Base-by-base conservation (phyloP, 345 rosid genomes). In the Psidium guajava region DNA sequence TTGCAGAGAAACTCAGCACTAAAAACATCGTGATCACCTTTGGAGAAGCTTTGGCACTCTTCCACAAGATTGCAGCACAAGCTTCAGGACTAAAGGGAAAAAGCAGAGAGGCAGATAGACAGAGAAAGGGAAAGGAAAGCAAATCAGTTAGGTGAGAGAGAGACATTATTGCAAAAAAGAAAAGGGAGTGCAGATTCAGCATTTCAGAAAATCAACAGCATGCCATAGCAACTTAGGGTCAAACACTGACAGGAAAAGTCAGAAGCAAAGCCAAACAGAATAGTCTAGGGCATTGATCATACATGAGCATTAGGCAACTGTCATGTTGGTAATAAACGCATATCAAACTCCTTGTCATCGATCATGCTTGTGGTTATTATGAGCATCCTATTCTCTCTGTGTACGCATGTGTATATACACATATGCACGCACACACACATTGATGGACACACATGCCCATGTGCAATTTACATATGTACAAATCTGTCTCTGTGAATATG, bases 41-140 rank as follows among this genome's bases (percentile, higher is more conserved):
- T 81, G 99, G 98, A 77, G 99, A 86, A 90, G 98, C 98, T 91
- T 94, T 95, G 83, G 98, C 95, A 88, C 83, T 94, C 92, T 95
- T 95, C 98, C 98, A 97, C 90, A 97, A 91, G 87, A 97, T 97
- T 55, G 99, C 97, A 55, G 98, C 99, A 91, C 98, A 94, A 22
- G 99, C 98, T 93, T 97, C 99, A 18, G 99, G 99, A 90, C 99
- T 97, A 88, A 64, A 69, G 80, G 85, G 74, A 90, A 88, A 69
- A 69, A 84, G 24, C 80, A 82, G 86, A 83, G 54, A 81, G 57
- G 73, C 1, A 85, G n/a, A 73, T 2, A 84, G 47, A 69, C 24
- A 82, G 49, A 69, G 47, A 44, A 82, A 28, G 69, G 25, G 77
- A 51, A 27, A 82, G 59, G 44, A 69, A 69, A 69, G 47, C 47